A percentile compares a stretch with the other conserved stretches of the same genome.
phyloP scores from a whole-genome alignment of 2,329 filamentous ascomycete genomes.

The Calonectria pseudoreteaudii region DNA sequence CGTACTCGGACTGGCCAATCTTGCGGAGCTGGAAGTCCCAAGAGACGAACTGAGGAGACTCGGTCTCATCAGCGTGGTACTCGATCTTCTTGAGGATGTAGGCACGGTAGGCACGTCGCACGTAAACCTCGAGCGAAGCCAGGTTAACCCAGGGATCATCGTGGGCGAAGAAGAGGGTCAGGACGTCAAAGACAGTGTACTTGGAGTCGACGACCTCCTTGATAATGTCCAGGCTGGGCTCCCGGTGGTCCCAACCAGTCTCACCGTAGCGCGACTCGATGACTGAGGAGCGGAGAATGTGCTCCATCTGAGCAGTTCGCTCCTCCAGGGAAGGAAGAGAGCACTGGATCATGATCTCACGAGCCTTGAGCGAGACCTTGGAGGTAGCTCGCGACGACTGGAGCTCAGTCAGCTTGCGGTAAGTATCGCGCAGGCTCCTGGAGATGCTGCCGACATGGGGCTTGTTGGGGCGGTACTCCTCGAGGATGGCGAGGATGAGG shows the following conservation, averaged over 20 bases:
- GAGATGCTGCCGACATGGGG: slow-evolving; percentile 88
- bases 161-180: slow-evolving; percentile 95
- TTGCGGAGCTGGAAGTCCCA: slow-evolving; percentile 98
- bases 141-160: slow-evolving; percentile 94
- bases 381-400: slow-evolving; percentile 78
- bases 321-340: slow-evolving; percentile 96
- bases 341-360: slow-evolving; percentile 97
- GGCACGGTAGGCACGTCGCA: slow-evolving; percentile 95
- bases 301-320: slow-evolving; percentile 96
- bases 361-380: slow-evolving; percentile 96
- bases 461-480: slow-evolving; percentile 95
- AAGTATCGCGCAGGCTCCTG: slow-evolving; percentile 85
- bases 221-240: slow-evolving; percentile 89
- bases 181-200: slow-evolving; percentile 97
- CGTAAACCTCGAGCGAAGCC: slow-evolving; percentile 94
- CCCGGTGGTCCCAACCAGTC: slow-evolving; percentile 94
- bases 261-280: slow-evolving; percentile 98
- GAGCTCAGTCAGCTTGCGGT: slow-evolving; percentile 90
- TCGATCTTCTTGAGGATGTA: slow-evolving; percentile 91
- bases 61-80: slow-evolving; percentile 84
- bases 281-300: slow-evolving; percentile 95
- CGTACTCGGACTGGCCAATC: slow-evolving; percentile 91
- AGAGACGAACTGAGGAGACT: slow-evolving; percentile 79
- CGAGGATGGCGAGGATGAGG: slow-evolving; percentile 88
- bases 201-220: slow-evolving; percentile 99